Evolutionary conservation across 1,284 basidiomycete genomes (phyloP), one percentile per base, ranked within the genome.

Genomic region (Neotropicomus parvogracilis): DNA sequence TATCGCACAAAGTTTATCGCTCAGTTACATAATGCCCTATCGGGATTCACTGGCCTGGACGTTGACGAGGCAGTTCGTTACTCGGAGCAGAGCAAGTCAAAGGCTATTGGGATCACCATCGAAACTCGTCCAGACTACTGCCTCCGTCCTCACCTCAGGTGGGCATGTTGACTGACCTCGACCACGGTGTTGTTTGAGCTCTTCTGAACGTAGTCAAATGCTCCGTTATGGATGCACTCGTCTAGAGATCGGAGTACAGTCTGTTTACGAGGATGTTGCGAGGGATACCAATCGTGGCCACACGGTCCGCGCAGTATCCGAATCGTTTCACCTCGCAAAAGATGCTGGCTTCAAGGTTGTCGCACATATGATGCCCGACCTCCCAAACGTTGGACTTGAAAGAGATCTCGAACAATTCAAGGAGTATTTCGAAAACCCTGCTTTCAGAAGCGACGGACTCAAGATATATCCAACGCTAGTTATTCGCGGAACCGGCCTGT

Each of bases 321-420:
- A 99, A 69, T 94, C 91, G 6, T 99, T 99, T 73, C 97, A 99
- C 64, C 83, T 99, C 59, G 89, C 95, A 29, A 99, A 99, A 70
- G 95, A 99, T 60, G 95, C 95, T 1, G 95, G 95, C 10, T 99
- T 98, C 85, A 99, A 99, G 73, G 93, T 97, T 48, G 95, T 97
- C 34, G 93, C 93, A 16, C 94, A 97, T 65, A 97, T 97, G 94
- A 97, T 97, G 94, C 89, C 93, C 46, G 86, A 97, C 71, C 80
- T 99, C 7, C 97, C 97, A 12, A 99, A 99, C 66, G 92, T 99
- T 47, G 95, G 95, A 35, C 81, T 97, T 46, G 95, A 99, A 72
- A 83, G 95, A 40, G 95, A 99, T 66, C 83, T 99, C 49, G 95
- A 95, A 66, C 97, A 99, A 65, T 99, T 99, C 79, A 95, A 97